Conservation (phyloP, 371 early-diverging fungal genomes). For the Mortierella sp. region DNA sequence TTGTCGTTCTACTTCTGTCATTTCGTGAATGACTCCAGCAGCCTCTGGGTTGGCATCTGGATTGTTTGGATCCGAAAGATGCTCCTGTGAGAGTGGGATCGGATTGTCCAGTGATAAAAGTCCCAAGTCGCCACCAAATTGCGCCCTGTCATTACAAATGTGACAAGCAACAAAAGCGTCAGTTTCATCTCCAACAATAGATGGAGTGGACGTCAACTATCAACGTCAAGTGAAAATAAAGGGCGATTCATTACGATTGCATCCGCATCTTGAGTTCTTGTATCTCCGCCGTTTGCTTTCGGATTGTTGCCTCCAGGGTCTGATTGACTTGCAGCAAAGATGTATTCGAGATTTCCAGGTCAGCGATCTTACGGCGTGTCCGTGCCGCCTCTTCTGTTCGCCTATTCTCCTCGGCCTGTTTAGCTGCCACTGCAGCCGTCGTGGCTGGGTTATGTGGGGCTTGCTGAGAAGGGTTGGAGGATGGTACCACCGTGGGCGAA, state of each 20-base stretch:
- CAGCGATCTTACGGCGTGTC: slow-evolving; percentile 58
- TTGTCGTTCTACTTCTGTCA: slow-evolving; percentile 44
- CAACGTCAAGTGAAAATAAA: too few species aligned
- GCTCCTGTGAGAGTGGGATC: slow-evolving; percentile 4
- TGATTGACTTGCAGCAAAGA: slow-evolving; percentile 58
- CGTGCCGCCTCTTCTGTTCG: slow-evolving; percentile 41
- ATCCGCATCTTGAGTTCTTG: slow-evolving; percentile 59
- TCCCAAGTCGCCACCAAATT: slow-evolving; percentile 30
- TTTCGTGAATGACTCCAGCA: slow-evolving; percentile 36
- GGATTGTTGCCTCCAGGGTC: slow-evolving; percentile 57
- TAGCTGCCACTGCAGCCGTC: slow-evolving; percentile 26
- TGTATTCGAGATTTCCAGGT: slow-evolving; percentile 62
- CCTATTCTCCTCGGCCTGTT: slow-evolving; percentile 37
- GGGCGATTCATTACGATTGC: slow-evolving; percentile 46
- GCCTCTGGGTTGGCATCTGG: slow-evolving; percentile 12
- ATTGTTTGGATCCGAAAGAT: not conserved
- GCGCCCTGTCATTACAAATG: slow-evolving; percentile 10
- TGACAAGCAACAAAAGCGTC: too few species aligned
- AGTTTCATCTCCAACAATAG: too few species aligned
- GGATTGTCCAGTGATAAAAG: slow-evolving; percentile 6
- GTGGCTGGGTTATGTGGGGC: slow-evolving; percentile 3
- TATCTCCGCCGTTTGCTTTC: slow-evolving; percentile 57
- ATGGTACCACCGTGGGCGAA: not conserved
- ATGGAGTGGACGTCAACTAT: too few species aligned
- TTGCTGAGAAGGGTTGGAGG: not conserved